Evolutionary conservation across 2,329 filamentous ascomycete species (phyloP), one percentile per base, ranked within the genome.

Genomic region (Lasiodiplodia sp.): DNA sequence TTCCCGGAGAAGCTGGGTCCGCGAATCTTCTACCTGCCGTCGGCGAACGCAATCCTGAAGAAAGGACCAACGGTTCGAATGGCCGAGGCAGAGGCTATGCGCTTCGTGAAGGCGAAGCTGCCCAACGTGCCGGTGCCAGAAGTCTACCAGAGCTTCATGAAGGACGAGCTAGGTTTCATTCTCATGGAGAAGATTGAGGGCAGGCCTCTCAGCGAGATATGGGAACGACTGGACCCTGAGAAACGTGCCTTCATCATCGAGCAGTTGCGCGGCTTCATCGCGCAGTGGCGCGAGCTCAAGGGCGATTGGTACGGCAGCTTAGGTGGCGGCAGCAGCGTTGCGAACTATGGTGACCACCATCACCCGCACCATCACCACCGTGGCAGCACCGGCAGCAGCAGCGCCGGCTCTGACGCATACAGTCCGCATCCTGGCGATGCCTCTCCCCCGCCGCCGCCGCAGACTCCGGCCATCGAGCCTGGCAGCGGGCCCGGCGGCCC

Each of bases 141-240:
- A 38, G 53, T 67, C 28, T 67, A 67, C 65, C 65, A 67, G 55
- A 58, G 53, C 28, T 67, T 67, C 56, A 58, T 67, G 28, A 67
- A 58, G 40, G 65, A 67, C 31, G 65, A 58, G 7, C 44, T 67
- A 23, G 65, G 65, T n/a, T 67, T 58, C 31, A 72, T 72, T 34
- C 69, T 72, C 11, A 72, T 72, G 71, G 70, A 72, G 53, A 71
- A 70, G 47, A 68, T 72, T 16, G 68, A 71, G 53, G 71, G 71
- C 10, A 66, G 71, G 38, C 53, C 53, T 14, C 71, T 72, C 51
- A 53, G 28, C 21, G 69, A 70, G 47, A 40, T 67, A 14, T 71
- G 70, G 70, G 66, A 67, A 12, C 44, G 69, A 16, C 34, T 70
- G 31, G 57, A 67, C 51, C 25, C 62, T 12, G 58, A 55, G 37